Conservation (phyloP, 192 early-diverging fungal species). For the Backusella westeae region DNA sequence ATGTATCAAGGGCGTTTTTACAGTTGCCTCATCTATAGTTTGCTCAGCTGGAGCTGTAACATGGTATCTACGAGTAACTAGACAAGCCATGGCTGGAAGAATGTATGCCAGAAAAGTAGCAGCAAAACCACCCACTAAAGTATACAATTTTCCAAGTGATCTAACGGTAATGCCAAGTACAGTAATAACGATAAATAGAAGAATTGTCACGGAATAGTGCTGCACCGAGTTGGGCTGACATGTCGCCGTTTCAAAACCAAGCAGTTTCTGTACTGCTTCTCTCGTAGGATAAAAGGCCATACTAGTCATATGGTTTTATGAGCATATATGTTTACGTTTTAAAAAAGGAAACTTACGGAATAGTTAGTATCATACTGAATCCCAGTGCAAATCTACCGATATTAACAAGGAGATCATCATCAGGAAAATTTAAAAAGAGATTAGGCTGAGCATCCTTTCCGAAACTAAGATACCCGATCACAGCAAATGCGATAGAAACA, state of each 20-base stretch:
- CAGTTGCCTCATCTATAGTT: not conserved
- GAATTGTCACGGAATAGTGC: constrained; percentile 40
- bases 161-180: constrained; percentile 36
- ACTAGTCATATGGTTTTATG: constrained; percentile 9
- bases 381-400: constrained; percentile 58
- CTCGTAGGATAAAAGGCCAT: constrained; percentile 49
- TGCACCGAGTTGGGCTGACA: constrained; percentile 30
- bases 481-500: constrained; percentile 60
- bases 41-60: no score
- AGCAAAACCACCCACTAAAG: constrained; percentile 47
- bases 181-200: constrained; percentile 37
- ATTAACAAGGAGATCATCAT: constrained; percentile 57
- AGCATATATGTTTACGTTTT: not conserved
- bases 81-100: constrained; percentile 43
- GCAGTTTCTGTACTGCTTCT: constrained; percentile 44
- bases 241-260: constrained; percentile 41
- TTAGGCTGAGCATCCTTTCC: constrained; percentile 61
- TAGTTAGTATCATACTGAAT: constrained; percentile 61
- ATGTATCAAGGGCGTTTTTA: not conserved
- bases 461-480: constrained; percentile 62
- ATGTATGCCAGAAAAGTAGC: constrained; percentile 50
- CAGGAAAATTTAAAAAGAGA: constrained; percentile 63
- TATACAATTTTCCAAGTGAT: constrained; percentile 45
- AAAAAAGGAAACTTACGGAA: constrained; percentile 38
- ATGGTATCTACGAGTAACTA: constrained; percentile 13